Evolutionary conservation across 176 grass and related monocot species (phyloP).

Genomic region (Melocanna baccifera): DNA sequence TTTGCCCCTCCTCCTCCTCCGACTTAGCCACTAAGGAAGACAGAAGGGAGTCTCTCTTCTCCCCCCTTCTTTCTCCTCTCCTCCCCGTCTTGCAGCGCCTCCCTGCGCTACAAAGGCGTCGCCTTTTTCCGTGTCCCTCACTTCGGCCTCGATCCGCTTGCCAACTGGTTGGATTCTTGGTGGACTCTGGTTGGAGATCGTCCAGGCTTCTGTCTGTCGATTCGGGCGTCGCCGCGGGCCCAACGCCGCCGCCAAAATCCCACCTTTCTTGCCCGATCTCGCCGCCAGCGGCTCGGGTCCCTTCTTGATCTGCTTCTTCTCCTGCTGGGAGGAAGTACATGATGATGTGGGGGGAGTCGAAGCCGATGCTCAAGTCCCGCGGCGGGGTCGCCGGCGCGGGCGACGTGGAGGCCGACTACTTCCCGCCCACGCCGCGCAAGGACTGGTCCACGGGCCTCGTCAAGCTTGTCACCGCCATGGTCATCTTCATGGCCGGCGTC

Average conservation of each 20-base stretch:
- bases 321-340: not conserved
- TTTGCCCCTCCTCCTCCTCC: not conserved
- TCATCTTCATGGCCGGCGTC: conserved; percentile 83
- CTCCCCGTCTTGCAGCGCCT: not conserved
- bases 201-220: not conserved
- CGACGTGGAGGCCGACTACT: conserved; percentile 40
- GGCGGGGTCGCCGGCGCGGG: not conserved
- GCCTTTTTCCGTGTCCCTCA: not conserved
- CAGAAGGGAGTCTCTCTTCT: not conserved
- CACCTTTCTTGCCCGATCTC: not conserved
- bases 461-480: conserved; percentile 36
- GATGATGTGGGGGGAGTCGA: conserved; percentile 19
- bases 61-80: not conserved
- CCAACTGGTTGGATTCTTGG: not conserved
- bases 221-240: not conserved
- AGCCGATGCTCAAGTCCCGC: conserved; percentile 36
- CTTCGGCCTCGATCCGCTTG: not conserved
- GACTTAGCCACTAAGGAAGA: conserved; percentile 15
- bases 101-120: not conserved
- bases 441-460: conserved; percentile 42
- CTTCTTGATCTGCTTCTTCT: no score
- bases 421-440: conserved; percentile 45
- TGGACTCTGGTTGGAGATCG: not conserved
- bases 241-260: not conserved
- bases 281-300: not conserved